phyloP scores from a whole-genome alignment of 169 alveolate species.

The Eimeria tenella region DNA sequence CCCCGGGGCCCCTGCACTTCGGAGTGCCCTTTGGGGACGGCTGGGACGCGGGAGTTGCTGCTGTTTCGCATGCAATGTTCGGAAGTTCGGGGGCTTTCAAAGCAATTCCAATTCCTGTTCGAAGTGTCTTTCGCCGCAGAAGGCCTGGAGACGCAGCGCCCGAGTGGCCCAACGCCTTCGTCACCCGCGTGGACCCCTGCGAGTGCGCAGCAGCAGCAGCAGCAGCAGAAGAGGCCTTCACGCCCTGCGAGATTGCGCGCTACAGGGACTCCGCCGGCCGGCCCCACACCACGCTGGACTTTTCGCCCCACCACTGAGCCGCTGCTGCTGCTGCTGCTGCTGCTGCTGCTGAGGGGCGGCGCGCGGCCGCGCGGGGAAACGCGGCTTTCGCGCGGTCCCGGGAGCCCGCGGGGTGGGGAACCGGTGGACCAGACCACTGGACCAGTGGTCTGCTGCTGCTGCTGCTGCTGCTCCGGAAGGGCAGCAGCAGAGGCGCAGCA shows the following conservation, averaged over 20 bases:
- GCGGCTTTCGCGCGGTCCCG: no score
- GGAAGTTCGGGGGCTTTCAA: conserved; percentile 81
- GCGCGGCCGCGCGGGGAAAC: no score
- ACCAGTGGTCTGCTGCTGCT: no score
- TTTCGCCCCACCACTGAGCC: background rate
- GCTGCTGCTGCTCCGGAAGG: no score
- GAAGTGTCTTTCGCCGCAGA: conserved; percentile 85
- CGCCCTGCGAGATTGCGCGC: conserved; percentile 83
- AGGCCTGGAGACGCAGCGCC: conserved; percentile 87
- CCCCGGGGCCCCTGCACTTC: conserved; percentile 78
- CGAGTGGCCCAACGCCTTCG: conserved; percentile 91
- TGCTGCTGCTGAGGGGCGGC: no score
- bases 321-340: no score
- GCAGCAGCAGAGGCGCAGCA: no score
- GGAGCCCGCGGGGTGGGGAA: no score
- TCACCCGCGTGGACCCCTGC: conserved; percentile 83
- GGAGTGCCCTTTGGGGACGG: conserved; percentile 79
- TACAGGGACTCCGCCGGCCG: conserved; percentile 78
- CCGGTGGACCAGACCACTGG: no score
- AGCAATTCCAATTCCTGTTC: conserved; percentile 80
- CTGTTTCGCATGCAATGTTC: conserved; percentile 85
- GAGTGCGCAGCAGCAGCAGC: conserved; percentile 79
- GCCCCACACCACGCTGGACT: conserved; percentile 65
- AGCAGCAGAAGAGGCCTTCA: conserved; percentile 79
- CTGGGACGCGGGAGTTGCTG: conserved; percentile 84